A percentile compares a stretch with the other conserved stretches of the same genome.
These are phyloP conservation scores for Dicorynia guianensis DNA, from an alignment of 306 rosid genomes.

Conservation along the genomic window DNA sequence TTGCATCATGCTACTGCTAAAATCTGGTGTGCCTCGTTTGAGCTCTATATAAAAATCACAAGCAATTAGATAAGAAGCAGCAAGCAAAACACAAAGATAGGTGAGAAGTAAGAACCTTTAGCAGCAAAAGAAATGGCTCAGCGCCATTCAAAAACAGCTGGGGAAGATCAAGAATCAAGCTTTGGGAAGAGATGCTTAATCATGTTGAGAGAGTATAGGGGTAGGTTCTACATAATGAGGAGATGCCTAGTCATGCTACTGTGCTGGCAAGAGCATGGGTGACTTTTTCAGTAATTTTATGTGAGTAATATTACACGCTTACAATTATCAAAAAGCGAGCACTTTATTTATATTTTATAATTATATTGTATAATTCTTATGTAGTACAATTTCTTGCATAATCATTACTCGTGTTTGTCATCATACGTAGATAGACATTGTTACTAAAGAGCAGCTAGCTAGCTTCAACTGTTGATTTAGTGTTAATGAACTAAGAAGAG, in stretches of 20 bases:
- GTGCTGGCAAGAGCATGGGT: conserved; percentile 51
- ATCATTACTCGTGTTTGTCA: neutral
- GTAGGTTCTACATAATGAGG: conserved; percentile 52
- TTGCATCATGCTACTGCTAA: neutral
- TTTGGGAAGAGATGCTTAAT: conserved; percentile 37
- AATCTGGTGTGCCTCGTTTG: conserved; percentile 9
- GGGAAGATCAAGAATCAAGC: conserved; percentile 8
- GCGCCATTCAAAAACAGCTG: conserved; percentile 7
- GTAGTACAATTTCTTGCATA: no score
- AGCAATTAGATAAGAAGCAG: neutral
- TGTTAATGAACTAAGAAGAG: no score
- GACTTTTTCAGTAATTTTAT: no score
- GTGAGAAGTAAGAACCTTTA: neutral
- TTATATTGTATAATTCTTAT: no score
- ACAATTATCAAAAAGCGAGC: no score
- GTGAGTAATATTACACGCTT: no score
- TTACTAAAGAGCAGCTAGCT: no score
- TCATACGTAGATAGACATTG: no score
- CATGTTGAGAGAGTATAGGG: conserved; percentile 39
- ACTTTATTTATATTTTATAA: no score
- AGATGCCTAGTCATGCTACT: conserved; percentile 45
- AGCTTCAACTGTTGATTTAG: no score
- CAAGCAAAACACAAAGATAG: neutral
- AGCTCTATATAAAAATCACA: conserved; percentile 37
- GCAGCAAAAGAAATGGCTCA: conserved; percentile 30